These are phyloP conservation scores for Pleurotus tuber-regium DNA, from an alignment of 768 basidiomycete species.

Conservation along the genomic window DNA sequence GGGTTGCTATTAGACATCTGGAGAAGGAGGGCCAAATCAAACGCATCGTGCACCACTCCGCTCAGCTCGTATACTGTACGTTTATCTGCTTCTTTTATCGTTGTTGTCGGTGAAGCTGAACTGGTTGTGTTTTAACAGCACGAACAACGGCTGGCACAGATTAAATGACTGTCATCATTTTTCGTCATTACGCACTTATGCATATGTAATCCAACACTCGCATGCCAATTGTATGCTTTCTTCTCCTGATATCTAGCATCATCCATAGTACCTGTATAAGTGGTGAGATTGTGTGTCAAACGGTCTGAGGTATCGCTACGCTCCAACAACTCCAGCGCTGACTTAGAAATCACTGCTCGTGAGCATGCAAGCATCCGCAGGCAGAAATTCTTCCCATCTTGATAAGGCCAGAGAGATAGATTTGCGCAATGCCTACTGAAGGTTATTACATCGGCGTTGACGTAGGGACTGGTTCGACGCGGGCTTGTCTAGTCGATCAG, in stretches of 20 bases:
- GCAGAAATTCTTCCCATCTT: too few relatives aligned
- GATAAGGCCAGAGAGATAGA: too few relatives aligned
- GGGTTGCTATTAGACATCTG: conserved; percentile 86
- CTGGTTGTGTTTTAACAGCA: conserved; percentile 38
- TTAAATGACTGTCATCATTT: conserved; percentile 25
- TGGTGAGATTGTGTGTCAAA: neutral
- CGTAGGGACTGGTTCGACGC: conserved; percentile 92
- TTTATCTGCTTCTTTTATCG: conserved; percentile 20
- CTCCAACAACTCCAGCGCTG: neutral
- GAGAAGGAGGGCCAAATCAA: conserved; percentile 95
- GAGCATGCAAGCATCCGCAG: too few relatives aligned
- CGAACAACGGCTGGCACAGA: conserved; percentile 48
- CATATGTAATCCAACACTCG: conserved; percentile 25
- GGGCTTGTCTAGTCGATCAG: conserved; percentile 74
- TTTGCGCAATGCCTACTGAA: conserved; percentile 30
- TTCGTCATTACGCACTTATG: conserved; percentile 22
- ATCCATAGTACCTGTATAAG: neutral
- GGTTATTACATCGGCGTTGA: conserved; percentile 72
- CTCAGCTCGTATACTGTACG: conserved; percentile 95
- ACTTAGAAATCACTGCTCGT: neutral
- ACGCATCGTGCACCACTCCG: conserved; percentile 92
- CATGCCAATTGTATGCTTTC: conserved; percentile 6
- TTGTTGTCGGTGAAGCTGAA: neutral
- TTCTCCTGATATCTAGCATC: neutral
- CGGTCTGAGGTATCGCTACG: neutral